Evolutionary conservation across 345 rosid genomes (phyloP).

Genomic region (Adansonia digitata): DNA sequence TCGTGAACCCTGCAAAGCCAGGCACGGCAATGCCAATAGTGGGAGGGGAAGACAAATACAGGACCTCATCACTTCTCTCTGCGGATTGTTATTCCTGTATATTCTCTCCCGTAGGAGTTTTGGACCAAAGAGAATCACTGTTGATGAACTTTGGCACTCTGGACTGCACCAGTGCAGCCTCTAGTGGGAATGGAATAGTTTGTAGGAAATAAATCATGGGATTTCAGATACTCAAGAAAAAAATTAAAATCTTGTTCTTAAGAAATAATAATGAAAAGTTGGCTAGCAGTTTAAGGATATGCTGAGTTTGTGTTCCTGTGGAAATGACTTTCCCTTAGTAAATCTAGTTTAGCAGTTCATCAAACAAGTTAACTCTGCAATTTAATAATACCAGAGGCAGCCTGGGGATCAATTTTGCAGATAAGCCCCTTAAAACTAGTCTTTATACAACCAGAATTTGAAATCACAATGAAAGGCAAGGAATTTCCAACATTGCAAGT

Average conservation of each 20-base stretch:
- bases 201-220: conserved; percentile 28
- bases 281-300: not conserved
- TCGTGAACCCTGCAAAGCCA: conserved; percentile 56
- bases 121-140: not conserved
- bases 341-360: not conserved
- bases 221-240: not conserved
- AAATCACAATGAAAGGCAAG: not conserved
- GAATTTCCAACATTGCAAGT: not conserved
- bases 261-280: not conserved
- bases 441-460: not conserved
- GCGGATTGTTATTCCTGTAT: conserved; percentile 22
- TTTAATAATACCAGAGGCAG: not conserved
- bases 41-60: conserved; percentile 56
- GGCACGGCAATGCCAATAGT: conserved; percentile 61
- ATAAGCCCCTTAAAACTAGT: not conserved
- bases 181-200: conserved; percentile 35
- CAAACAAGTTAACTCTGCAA: not conserved
- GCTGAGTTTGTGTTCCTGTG: not conserved
- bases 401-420: not conserved
- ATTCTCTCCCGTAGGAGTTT: conserved; percentile 19
- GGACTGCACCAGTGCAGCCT: conserved; percentile 32
- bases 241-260: not conserved
- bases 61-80: conserved; percentile 45
- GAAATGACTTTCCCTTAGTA: not conserved
- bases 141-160: conserved; percentile 22